phyloP scores from a whole-genome alignment of 2,329 filamentous ascomycete genomes.

The Geosmithia putterillii region DNA sequence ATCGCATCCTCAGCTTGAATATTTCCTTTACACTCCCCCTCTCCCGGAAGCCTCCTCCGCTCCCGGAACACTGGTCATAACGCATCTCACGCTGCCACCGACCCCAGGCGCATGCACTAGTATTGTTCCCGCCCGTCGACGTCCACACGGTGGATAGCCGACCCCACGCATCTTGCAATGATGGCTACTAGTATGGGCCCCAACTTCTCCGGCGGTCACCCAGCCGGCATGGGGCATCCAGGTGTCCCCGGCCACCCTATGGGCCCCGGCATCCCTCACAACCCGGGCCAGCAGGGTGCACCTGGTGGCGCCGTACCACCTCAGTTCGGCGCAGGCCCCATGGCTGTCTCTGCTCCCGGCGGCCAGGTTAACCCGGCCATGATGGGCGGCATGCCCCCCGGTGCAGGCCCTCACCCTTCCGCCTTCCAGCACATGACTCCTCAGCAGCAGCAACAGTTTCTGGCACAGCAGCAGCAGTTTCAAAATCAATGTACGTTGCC shows the following conservation, averaged over 20 bases:
- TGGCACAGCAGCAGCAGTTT: slow-evolving; percentile 32
- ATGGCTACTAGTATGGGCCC: slow-evolving; percentile 56
- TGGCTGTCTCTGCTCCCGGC: slow-evolving; percentile 60
- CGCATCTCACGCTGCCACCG: not conserved
- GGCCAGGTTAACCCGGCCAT: slow-evolving; percentile 63
- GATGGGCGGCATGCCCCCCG: slow-evolving; percentile 67
- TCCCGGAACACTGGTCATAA: no score
- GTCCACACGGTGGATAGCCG: slow-evolving; percentile 49
- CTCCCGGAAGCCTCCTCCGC: no score
- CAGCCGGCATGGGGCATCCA: slow-evolving; percentile 59
- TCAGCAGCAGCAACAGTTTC: slow-evolving; percentile 43
- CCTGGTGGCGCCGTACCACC: slow-evolving; percentile 54
- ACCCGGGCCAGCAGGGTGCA: slow-evolving; percentile 56
- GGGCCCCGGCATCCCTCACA: slow-evolving; percentile 51
- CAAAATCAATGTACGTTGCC: slow-evolving; percentile 8
- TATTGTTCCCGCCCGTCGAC: slow-evolving; percentile 33
- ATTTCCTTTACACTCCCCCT: no score
- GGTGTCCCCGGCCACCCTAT: slow-evolving; percentile 56
- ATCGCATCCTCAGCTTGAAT: not conserved
- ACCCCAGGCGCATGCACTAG: slow-evolving; percentile 32
- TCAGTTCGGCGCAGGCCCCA: slow-evolving; percentile 50
- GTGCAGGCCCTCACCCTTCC: slow-evolving; percentile 53
- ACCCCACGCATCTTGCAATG: slow-evolving; percentile 36
- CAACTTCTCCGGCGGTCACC: slow-evolving; percentile 50
- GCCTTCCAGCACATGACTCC: slow-evolving; percentile 62